Conservation (phyloP, 768 basidiomycete genomes). For the Pleurotus tuber-regium region DNA sequence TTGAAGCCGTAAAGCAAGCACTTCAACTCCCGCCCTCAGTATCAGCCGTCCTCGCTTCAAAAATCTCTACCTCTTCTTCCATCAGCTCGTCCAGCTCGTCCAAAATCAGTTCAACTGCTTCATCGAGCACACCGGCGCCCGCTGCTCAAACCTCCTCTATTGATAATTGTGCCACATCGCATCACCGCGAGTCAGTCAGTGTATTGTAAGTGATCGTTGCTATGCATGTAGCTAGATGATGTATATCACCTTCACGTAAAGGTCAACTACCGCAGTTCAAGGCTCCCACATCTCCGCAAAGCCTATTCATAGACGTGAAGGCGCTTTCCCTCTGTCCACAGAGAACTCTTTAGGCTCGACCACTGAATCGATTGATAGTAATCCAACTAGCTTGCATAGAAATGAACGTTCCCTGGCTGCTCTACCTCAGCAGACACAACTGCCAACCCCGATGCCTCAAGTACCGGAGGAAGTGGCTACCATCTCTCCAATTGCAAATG, state of each 20-base stretch:
- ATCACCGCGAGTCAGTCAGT: constrained; percentile 6
- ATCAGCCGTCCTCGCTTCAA: constrained; percentile 38
- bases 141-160: neutral
- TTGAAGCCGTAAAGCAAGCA: constrained; percentile 57
- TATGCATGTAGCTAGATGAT: constrained; percentile 12
- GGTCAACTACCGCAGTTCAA: constrained; percentile 12
- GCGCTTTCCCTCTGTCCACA: constrained; percentile 58
- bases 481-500: too few species aligned
- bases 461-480: neutral
- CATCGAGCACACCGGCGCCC: neutral
- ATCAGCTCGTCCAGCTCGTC: neutral
- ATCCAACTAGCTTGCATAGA: neutral
- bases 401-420: neutral
- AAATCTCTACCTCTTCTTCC: constrained; percentile 13
- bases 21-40: constrained; percentile 60
- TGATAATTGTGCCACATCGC: constrained; percentile 4
- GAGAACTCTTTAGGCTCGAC: neutral
- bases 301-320: constrained; percentile 53
- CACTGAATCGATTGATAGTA: neutral
- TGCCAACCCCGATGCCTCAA: neutral
- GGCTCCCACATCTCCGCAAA: constrained; percentile 16
- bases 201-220: constrained; percentile 10
- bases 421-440: neutral
- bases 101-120: neutral
- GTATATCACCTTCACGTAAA: constrained; percentile 7